Evolutionary conservation across 2,329 filamentous ascomycete species (phyloP).

Genomic region (Fusarium albosuccineum): DNA sequence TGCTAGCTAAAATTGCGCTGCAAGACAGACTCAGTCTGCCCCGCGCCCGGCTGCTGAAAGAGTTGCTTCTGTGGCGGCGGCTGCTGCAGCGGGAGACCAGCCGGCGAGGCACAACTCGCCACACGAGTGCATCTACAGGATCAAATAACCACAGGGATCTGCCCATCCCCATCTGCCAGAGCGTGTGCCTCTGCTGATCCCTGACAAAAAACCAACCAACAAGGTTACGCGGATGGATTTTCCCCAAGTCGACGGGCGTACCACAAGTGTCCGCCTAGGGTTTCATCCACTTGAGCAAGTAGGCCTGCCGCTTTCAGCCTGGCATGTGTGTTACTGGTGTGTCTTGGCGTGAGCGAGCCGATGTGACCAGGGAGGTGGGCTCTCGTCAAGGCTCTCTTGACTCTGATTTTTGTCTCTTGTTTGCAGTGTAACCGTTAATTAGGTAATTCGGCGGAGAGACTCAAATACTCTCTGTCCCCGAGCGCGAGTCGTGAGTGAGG

Average conservation of each 20-base stretch:
- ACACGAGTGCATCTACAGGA: background rate
- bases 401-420: background rate
- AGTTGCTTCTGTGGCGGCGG: background rate
- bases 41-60: conserved; percentile 12
- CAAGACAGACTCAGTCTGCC: conserved; percentile 6
- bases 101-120: conserved; percentile 4
- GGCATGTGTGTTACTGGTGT: conserved; percentile 13
- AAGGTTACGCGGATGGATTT: conserved; percentile 42
- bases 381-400: too few relatives aligned
- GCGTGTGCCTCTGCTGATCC: conserved; percentile 1
- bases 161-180: background rate
- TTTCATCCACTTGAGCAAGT: conserved; percentile 19
- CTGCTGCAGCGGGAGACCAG: background rate
- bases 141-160: background rate
- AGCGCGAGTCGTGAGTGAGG: background rate
- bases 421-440: background rate
- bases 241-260: background rate
- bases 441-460: background rate
- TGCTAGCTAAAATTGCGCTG: too few relatives aligned
- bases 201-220: conserved; percentile 1
- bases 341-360: conserved; percentile 23
- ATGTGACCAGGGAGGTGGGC: background rate
- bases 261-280: conserved; percentile 20
- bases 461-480: background rate
- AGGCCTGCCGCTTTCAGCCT: conserved; percentile 41